Evolutionary conservation across 768 basidiomycete genomes (phyloP).

Genomic region (Tricholoma hemisulphureum): DNA sequence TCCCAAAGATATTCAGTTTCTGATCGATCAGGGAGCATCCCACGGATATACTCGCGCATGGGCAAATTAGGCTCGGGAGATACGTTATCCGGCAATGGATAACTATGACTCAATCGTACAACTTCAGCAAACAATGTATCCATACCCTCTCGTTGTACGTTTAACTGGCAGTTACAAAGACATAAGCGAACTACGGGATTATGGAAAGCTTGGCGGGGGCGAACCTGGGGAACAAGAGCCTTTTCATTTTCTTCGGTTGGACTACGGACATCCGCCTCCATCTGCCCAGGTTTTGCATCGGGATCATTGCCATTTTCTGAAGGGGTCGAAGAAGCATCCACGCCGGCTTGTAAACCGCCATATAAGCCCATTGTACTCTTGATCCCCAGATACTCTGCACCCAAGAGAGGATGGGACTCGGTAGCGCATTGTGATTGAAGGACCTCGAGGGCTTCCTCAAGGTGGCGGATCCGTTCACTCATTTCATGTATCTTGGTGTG

Average conservation of each 20-base stretch:
- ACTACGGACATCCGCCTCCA: slow-evolving; percentile 24
- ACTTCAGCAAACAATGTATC: slow-evolving; percentile 42
- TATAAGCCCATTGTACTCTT: slow-evolving; percentile 58
- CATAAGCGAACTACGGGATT: slow-evolving; percentile 1
- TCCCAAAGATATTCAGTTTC: slow-evolving; percentile 64
- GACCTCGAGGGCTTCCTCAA: slow-evolving; percentile 53
- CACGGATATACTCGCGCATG: slow-evolving; percentile 55
- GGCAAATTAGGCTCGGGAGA: slow-evolving; percentile 52
- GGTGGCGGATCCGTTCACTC: slow-evolving; percentile 61
- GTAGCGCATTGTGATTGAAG: slow-evolving; percentile 27
- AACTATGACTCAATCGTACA: slow-evolving; percentile 51
- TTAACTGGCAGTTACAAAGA: slow-evolving; percentile 1
- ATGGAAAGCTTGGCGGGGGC: slow-evolving; percentile 1
- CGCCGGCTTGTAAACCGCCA: slow-evolving; percentile 31
- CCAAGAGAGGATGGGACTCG: slow-evolving; percentile 50
- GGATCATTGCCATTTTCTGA: slow-evolving; percentile 7
- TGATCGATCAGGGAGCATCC: slow-evolving; percentile 51
- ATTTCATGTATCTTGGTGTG: slow-evolving; percentile 65
- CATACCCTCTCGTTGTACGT: slow-evolving; percentile 19
- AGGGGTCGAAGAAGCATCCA: neutral
- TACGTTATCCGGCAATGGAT: slow-evolving; percentile 48
- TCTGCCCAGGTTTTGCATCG: slow-evolving; percentile 10
- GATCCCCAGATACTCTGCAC: slow-evolving; percentile 46
- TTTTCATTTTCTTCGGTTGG: slow-evolving; percentile 31
- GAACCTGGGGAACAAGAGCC: neutral